Evolutionary conservation across 352 stramenopile species (phyloP), one percentile per base, ranked within the genome.

Genomic region (Phytophthora multivora): DNA sequence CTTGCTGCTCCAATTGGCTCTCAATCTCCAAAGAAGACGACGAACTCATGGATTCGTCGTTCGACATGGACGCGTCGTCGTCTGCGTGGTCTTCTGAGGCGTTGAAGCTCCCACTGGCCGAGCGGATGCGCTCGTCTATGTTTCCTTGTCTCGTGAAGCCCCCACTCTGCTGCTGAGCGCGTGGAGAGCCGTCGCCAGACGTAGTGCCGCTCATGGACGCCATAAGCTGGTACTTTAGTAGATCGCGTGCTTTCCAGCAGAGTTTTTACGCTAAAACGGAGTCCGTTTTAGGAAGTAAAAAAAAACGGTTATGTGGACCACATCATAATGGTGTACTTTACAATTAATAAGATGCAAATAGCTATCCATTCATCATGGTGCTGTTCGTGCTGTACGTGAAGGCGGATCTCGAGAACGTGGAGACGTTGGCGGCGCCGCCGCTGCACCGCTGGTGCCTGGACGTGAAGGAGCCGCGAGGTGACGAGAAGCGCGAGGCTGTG

Each of bases 321-420:
- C 28, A 33, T 4, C 3, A 33, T 4, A 31, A 3, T 23, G 21
- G 4, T 23, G 21, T 23, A n/a, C n/a, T n/a, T n/a, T n/a, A n/a
- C n/a, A n/a, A 8, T 30, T 30, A 7, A 30, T 28, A 28, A 5
- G 25, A 28, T 28, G 25, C n/a, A 31, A 31, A 40, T 40, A 13
- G 35, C 35, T 40, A 40, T 16, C 25, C n/a, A 18, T 10, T 12
- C n/a, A 13, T n/a, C 30, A 95, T 95, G 86, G 86, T 93, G 62
- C 71, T 95, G 25, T 91, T 87, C 62, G 83, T 95, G 71, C 73
- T 96, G 46, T 93, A 91, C 65, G 79, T 96, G 11, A 95, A 95
- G 69, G 88, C 85, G 9, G 86, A 96, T 4, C 76, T 96, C 23
- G 86, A 96, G 83, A 94, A 95, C 67, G 76, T 96, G 3, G 83